Conservation (phyloP, 2,329 filamentous ascomycete species). For the Teratosphaeria nubilosa region DNA sequence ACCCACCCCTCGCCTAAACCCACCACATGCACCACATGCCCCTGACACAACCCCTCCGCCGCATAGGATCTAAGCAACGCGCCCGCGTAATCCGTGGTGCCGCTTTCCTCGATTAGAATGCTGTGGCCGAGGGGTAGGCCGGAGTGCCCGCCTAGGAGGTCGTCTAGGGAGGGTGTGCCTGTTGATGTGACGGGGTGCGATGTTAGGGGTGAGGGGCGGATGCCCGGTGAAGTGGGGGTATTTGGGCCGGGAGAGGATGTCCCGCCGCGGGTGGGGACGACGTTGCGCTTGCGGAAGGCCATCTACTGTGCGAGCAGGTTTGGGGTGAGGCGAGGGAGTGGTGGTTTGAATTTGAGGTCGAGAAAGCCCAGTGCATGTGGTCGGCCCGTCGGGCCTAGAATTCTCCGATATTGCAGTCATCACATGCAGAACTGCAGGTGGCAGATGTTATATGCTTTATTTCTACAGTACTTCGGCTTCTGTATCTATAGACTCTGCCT, state of each 20-base stretch:
- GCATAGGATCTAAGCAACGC: slow-evolving; percentile 79
- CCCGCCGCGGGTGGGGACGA: slow-evolving; percentile 40
- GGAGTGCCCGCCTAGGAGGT: slow-evolving; percentile 73
- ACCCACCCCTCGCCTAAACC: slow-evolving; percentile 73
- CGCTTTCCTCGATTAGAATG: slow-evolving; percentile 73
- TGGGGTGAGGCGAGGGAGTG: background rate
- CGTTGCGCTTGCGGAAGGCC: slow-evolving; percentile 60
- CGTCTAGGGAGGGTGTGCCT: slow-evolving; percentile 76
- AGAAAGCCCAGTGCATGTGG: no score
- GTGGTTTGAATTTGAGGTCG: no score
- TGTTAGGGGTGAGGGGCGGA: slow-evolving; percentile 79
- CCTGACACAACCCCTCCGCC: slow-evolving; percentile 84
- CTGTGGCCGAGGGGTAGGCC: slow-evolving; percentile 75
- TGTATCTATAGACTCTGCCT: background rate
- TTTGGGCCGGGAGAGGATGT: background rate
- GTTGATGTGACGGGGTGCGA: slow-evolving; percentile 85
- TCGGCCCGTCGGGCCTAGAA: no score
- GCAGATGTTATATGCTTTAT: no score
- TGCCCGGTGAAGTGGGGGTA: slow-evolving; percentile 29
- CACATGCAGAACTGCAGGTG: no score
- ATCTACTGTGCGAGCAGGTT: slow-evolving; percentile 32
- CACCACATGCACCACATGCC: slow-evolving; percentile 77
- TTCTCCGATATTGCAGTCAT: no score
- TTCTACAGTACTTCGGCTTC: background rate
- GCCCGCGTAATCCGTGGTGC: slow-evolving; percentile 88